Evolutionary conservation across 2,329 filamentous ascomycete species (phyloP).

Genomic region (Aschersonia sp.): DNA sequence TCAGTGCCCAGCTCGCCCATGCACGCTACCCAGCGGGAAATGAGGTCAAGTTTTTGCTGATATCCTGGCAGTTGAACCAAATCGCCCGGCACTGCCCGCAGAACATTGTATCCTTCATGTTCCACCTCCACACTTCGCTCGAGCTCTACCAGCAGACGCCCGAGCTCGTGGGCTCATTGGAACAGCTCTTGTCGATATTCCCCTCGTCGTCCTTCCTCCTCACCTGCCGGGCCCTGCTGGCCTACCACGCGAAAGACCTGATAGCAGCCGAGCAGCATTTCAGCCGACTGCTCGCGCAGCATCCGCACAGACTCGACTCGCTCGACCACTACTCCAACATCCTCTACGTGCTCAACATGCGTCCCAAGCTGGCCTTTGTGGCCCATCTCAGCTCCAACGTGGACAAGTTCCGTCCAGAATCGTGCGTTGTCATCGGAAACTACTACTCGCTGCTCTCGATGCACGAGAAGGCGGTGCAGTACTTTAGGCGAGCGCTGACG

Average conservation of each 20-base stretch:
- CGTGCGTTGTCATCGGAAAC: slow-evolving; percentile 92
- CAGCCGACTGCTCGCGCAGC: slow-evolving; percentile 64
- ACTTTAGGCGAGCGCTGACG: slow-evolving; percentile 84
- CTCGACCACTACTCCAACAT: slow-evolving; percentile 97
- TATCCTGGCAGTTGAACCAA: slow-evolving; percentile 44
- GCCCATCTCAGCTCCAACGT: slow-evolving; percentile 82
- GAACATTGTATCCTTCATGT: slow-evolving; percentile 88
- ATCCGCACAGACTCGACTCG: slow-evolving; percentile 65
- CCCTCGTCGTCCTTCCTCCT: slow-evolving; percentile 79
- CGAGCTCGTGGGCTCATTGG: slow-evolving; percentile 57
- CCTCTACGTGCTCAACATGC: slow-evolving; percentile 77
- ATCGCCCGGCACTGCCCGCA: slow-evolving; percentile 62
- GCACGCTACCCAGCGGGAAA: background rate
- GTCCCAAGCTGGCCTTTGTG: slow-evolving; percentile 82
- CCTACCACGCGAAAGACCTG: slow-evolving; percentile 81
- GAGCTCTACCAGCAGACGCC: slow-evolving; percentile 81
- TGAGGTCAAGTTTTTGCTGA: background rate
- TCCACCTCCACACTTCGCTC: slow-evolving; percentile 79
- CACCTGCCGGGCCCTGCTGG: slow-evolving; percentile 74
- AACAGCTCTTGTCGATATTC: slow-evolving; percentile 71
- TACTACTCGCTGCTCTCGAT: slow-evolving; percentile 91
- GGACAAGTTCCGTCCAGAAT: slow-evolving; percentile 93
- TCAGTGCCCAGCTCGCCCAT: slow-evolving; percentile 16
- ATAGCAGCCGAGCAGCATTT: slow-evolving; percentile 52
- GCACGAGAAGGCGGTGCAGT: slow-evolving; percentile 96